A percentile compares a stretch with the other conserved stretches of the same genome.
Conservation (phyloP, 148 eudicot genomes). For the Vaccinium myrtillus region DNA sequence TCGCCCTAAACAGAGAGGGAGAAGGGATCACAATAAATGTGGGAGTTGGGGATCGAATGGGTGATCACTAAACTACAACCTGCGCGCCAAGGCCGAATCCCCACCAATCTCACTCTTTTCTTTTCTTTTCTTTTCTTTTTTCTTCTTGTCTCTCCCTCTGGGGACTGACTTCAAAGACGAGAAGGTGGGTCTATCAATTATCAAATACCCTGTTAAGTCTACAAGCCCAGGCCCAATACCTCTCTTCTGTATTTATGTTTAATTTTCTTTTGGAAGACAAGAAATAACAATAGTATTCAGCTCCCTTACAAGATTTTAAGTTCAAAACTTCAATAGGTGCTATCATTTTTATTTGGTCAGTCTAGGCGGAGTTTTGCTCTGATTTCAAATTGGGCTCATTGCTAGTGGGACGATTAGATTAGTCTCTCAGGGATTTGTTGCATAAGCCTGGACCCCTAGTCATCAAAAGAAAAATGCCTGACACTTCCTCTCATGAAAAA, state of each 20-base stretch:
- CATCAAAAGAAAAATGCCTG: not conserved
- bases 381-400: not conserved
- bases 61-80: too few relatives aligned
- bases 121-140: too few relatives aligned
- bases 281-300: not conserved
- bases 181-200: not conserved
- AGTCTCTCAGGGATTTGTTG: not conserved
- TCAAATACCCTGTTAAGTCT: not conserved
- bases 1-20: too few relatives aligned
- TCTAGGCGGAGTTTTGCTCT: not conserved
- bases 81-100: too few relatives aligned
- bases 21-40: too few relatives aligned
- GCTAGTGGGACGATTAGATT: not conserved
- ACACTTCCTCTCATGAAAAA: not conserved
- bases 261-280: not conserved
- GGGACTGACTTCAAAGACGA: not conserved
- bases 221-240: conserved; percentile 1
- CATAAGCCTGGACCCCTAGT: not conserved
- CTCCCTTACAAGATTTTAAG: not conserved
- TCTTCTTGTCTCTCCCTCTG: too few relatives aligned
- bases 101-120: too few relatives aligned
- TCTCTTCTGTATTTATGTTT: not conserved
- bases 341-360: not conserved
- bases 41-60: too few relatives aligned
- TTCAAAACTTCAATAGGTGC: not conserved